Conservation (phyloP, 306 rosid species). For the Clitoria ternatea region DNA sequence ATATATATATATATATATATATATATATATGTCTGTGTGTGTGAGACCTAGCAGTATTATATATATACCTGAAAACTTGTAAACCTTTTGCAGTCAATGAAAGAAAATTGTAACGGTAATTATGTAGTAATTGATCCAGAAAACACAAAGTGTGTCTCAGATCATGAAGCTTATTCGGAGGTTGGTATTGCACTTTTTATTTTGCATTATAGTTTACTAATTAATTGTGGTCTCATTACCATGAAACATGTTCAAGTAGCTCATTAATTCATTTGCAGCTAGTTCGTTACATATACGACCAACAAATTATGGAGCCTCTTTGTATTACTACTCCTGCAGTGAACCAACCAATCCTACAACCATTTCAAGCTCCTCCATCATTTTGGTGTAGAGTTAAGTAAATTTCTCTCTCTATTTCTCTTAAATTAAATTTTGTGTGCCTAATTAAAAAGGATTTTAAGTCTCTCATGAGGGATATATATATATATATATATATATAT, state of each 20-base stretch:
- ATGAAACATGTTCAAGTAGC: not conserved
- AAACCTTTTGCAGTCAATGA: slow-evolving; percentile 21
- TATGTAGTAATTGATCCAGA: slow-evolving; percentile 28
- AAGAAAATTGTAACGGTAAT: slow-evolving; percentile 28
- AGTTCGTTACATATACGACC: slow-evolving; percentile 10
- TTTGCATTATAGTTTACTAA: not conserved
- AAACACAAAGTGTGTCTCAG: slow-evolving; percentile 32
- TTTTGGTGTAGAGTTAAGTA: slow-evolving; percentile 29
- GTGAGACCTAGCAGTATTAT: no score
- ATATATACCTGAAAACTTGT: not conserved
- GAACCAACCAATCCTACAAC: slow-evolving; percentile 6
- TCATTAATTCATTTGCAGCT: slow-evolving; percentile 11
- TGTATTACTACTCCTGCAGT: slow-evolving; percentile 23
- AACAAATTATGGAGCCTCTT: slow-evolving; percentile 36
- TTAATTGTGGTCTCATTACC: not conserved
- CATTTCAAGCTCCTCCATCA: slow-evolving; percentile 2
- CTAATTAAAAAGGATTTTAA: no score
- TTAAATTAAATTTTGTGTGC: not conserved
- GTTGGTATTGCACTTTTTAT: slow-evolving; percentile 12
- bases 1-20: no score
- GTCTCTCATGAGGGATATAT: no score
- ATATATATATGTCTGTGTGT: no score
- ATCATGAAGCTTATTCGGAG: slow-evolving; percentile 24
- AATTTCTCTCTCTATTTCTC: not conserved
- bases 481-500: no score